Evolutionary conservation across 345 rosid species (phyloP).

Genomic region (Dimocarpus longan): DNA sequence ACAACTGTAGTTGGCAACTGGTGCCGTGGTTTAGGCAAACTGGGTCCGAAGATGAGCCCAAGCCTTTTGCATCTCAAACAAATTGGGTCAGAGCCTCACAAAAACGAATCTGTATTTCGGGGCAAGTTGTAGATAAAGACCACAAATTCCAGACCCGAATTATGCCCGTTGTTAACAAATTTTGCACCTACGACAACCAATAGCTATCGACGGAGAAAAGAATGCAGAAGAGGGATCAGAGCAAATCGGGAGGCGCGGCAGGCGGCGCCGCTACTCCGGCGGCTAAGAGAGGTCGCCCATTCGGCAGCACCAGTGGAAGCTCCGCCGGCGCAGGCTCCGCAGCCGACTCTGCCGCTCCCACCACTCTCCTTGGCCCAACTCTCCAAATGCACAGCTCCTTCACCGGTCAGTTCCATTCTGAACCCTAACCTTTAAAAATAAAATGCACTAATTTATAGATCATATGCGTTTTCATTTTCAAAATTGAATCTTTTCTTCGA

Average conservation of each 20-base stretch:
- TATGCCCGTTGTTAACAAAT: background rate
- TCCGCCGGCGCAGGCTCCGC: slow-evolving; percentile 42
- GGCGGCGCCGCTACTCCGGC: slow-evolving; percentile 67
- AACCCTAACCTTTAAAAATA: slow-evolving; percentile 4
- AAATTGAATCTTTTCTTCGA: background rate
- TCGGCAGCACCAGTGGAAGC: slow-evolving; percentile 68
- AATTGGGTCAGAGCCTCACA: too few species aligned
- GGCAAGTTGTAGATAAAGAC: too few species aligned
- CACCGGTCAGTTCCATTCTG: slow-evolving; percentile 51
- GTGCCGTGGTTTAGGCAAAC: too few species aligned
- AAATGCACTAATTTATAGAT: background rate
- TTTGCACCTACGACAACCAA: background rate
- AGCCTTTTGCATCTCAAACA: too few species aligned
- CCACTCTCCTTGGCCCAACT: slow-evolving; percentile 78
- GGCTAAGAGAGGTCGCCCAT: slow-evolving; percentile 87
- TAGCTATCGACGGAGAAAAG: background rate
- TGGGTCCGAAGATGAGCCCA: too few species aligned
- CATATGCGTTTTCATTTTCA: background rate
- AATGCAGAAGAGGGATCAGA: slow-evolving; percentile 91
- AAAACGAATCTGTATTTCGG: too few species aligned
- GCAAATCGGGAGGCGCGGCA: slow-evolving; percentile 66
- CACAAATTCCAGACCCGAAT: background rate
- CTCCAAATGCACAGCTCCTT: slow-evolving; percentile 89
- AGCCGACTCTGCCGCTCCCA: slow-evolving; percentile 70
- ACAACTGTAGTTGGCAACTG: too few species aligned